Evolutionary conservation across 306 rosid genomes (phyloP), one percentile per base, ranked within the genome.

Genomic region (Quercus berberidifolia): DNA sequence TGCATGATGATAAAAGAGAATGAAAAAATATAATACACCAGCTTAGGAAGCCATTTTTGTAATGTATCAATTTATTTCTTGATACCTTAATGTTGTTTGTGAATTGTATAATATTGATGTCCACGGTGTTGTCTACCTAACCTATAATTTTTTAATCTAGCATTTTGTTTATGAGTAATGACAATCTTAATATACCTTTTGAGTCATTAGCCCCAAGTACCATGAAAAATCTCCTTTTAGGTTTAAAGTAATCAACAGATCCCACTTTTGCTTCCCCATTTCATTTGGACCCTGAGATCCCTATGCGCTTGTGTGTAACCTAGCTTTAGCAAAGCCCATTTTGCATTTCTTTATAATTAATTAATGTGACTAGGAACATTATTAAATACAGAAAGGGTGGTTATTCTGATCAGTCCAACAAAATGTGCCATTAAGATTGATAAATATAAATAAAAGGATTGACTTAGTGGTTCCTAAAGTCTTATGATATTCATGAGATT

Each of bases 191-290:
- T 54, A 71, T n/a, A 6, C 71, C 73, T 79, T 64, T 74, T 63
- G 19, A 20, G 52, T 75, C 59, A 71, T 75, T 14, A 70, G 21
- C 35, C 51, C 21, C 55, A 83, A 75, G 74, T 83, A 83, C 81
- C 70, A 79, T 28, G 71, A 62, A 79, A 79, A 76, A 83, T 79
- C 83, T 55, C 23, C 81, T 57, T 79, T 79, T 79, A 54, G 52
- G 58, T 68, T 75, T 75, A 73, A 54, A 83, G 51, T 68, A 77
- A 75, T 67, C 23, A 68, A 26, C 28, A 26, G 19, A 64, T 26
- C 69, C 69, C 65, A 58, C 76, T 38, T 56, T 70, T 54, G n/a
- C 70, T 69, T 28, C 76, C 71, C 62, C 41, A 43, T 49, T 18
- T 38, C 41, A 64, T 71, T 71, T 46, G 75, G 82, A 78, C 62